Conservation (phyloP, 805 yeast genomes). For the Saturnispora bothae region DNA sequence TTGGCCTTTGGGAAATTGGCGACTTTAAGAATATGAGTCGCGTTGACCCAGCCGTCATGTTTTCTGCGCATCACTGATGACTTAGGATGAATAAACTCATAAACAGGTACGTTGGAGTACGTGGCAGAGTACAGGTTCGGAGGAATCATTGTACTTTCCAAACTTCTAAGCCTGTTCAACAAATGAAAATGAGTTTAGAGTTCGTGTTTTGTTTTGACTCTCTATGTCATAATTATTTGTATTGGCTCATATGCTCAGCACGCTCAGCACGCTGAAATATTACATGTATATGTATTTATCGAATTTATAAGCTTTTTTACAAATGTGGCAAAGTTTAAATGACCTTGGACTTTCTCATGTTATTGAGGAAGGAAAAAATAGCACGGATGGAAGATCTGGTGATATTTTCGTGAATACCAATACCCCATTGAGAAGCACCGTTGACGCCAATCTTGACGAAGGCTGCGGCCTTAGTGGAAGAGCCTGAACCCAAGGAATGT, state of each 20-base stretch:
- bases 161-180: too few relatives aligned
- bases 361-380: conserved; percentile 53
- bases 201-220: background rate
- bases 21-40: conserved; percentile 88
- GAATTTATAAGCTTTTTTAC: too few relatives aligned
- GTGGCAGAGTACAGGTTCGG: conserved; percentile 55
- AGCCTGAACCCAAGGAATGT: conserved; percentile 64
- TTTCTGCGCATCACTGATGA: conserved; percentile 74
- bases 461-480: conserved; percentile 65
- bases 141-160: conserved; percentile 20
- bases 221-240: background rate
- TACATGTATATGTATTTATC: too few relatives aligned
- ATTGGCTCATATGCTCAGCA: conserved; percentile 4
- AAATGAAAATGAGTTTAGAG: background rate
- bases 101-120: conserved; percentile 76
- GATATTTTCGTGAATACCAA: conserved; percentile 84
- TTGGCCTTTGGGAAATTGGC: conserved; percentile 93
- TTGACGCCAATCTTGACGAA: conserved; percentile 35
- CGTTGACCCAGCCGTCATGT: conserved; percentile 78
- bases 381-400: conserved; percentile 75
- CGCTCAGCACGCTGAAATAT: too few relatives aligned
- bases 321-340: conserved; percentile 6
- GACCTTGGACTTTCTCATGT: conserved; percentile 21
- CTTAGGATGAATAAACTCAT: conserved; percentile 56
- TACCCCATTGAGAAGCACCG: conserved; percentile 57